Conservation (phyloP, 2,329 filamentous ascomycete genomes). For the Botrytis porri region DNA sequence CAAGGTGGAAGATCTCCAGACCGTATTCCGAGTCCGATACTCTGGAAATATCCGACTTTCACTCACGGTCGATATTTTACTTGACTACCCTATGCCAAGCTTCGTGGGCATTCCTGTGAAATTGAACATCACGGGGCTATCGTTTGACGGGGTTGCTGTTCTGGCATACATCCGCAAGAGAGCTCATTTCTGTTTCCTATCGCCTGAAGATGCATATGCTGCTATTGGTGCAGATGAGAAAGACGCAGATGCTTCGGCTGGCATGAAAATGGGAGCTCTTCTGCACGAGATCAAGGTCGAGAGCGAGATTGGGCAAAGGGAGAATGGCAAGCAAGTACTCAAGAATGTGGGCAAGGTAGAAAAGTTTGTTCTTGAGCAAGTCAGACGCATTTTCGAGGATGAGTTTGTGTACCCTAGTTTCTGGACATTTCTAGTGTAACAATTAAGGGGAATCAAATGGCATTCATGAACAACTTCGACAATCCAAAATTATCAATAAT, state of each 20-base stretch:
- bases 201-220: conserved; percentile 83
- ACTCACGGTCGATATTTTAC: conserved; percentile 88
- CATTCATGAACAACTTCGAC: neutral
- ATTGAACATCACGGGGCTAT: conserved; percentile 89
- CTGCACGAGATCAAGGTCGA: conserved; percentile 93
- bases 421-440: conserved; percentile 88
- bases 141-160: conserved; percentile 92
- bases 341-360: conserved; percentile 99
- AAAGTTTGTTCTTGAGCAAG: conserved; percentile 93
- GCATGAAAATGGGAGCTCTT: conserved; percentile 63
- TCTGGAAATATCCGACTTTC: conserved; percentile 82
- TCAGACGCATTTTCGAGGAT: conserved; percentile 95
- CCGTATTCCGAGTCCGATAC: conserved; percentile 88
- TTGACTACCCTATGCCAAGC: conserved; percentile 98
- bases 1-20: conserved; percentile 82
- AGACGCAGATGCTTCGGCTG: conserved; percentile 30
- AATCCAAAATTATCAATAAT: neutral
- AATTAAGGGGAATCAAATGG: neutral
- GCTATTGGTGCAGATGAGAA: conserved; percentile 48
- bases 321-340: conserved; percentile 87
- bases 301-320: conserved; percentile 92
- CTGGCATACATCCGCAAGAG: conserved; percentile 85
- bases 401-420: conserved; percentile 98
- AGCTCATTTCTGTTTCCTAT: conserved; percentile 91
- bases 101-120: conserved; percentile 95